Conservation (phyloP, 345 rosid species). For the Lumnitzera littorea region DNA sequence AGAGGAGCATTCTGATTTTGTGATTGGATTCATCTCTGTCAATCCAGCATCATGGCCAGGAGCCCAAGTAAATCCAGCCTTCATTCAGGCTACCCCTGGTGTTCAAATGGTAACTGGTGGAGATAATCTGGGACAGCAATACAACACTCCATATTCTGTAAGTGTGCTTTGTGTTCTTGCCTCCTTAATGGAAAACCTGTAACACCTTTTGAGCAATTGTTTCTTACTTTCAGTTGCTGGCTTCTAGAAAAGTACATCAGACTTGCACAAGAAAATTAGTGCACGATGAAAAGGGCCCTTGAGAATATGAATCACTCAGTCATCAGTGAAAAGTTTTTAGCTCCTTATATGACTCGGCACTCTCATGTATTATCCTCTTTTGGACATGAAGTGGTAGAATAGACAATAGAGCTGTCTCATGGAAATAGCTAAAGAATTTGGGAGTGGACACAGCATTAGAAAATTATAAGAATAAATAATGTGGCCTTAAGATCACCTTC, state of each 20-base stretch:
- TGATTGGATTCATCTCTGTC: conserved; percentile 93
- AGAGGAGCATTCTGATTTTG: conserved; percentile 89
- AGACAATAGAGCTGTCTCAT: no score
- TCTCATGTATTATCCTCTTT: no score
- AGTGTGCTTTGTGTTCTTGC: conserved; percentile 15
- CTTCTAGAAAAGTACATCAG: not conserved
- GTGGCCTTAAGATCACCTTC: no score
- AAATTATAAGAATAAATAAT: no score
- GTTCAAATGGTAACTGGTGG: conserved; percentile 93
- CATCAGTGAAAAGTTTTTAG: no score
- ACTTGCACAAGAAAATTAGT: not conserved
- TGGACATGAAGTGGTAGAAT: no score
- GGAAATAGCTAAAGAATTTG: no score
- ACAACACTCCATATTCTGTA: conserved; percentile 91
- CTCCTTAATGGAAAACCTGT: not conserved
- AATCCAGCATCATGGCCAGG: conserved; percentile 98
- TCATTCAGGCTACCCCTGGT: conserved; percentile 97
- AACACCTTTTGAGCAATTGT: not conserved
- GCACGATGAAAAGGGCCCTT: not conserved
- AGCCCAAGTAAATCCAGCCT: conserved; percentile 63
- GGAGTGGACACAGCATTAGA: no score
- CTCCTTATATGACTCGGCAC: no score
- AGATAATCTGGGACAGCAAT: conserved; percentile 90
- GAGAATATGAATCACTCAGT: no score
- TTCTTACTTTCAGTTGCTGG: not conserved